phyloP scores from a whole-genome alignment of 2,329 filamentous ascomycete species.

The Penicillium sp. region DNA sequence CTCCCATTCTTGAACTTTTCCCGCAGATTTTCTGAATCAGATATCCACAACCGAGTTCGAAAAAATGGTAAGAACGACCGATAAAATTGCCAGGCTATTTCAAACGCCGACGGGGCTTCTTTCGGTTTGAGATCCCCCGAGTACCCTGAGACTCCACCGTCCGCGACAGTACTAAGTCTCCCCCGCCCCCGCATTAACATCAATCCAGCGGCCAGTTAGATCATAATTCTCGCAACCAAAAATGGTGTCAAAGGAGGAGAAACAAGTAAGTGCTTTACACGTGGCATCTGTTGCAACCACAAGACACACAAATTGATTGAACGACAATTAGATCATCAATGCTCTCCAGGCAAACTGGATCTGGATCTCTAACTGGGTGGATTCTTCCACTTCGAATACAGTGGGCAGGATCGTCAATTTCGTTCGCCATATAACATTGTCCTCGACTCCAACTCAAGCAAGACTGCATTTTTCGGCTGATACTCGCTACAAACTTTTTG shows the following conservation, averaged over 20 bases:
- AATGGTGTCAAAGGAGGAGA: neutral
- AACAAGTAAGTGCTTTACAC: neutral
- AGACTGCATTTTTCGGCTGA: slow-evolving; percentile 44
- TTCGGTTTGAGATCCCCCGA: slow-evolving; percentile 2
- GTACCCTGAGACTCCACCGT: neutral
- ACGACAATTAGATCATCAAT: slow-evolving; percentile 32
- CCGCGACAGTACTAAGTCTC: neutral
- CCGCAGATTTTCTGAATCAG: neutral
- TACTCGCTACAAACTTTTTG: slow-evolving; percentile 49
- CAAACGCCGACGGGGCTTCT: neutral
- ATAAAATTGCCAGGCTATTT: neutral
- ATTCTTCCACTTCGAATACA: slow-evolving; percentile 37
- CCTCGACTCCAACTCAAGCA: slow-evolving; percentile 19
- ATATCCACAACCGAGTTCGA: neutral
- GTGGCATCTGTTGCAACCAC: neutral
- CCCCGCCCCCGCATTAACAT: neutral
- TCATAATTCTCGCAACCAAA: neutral
- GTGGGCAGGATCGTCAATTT: slow-evolving; percentile 42
- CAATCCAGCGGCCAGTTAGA: neutral
- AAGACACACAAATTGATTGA: neutral
- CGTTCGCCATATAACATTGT: slow-evolving; percentile 30
- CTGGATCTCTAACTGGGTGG: slow-evolving; percentile 43
- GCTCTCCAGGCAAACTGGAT: slow-evolving; percentile 46
- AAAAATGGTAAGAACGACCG: neutral
- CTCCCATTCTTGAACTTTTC: neutral